Evolutionary conservation across 768 basidiomycete genomes (phyloP).

Genomic region (Tephrocybe sp.): DNA sequence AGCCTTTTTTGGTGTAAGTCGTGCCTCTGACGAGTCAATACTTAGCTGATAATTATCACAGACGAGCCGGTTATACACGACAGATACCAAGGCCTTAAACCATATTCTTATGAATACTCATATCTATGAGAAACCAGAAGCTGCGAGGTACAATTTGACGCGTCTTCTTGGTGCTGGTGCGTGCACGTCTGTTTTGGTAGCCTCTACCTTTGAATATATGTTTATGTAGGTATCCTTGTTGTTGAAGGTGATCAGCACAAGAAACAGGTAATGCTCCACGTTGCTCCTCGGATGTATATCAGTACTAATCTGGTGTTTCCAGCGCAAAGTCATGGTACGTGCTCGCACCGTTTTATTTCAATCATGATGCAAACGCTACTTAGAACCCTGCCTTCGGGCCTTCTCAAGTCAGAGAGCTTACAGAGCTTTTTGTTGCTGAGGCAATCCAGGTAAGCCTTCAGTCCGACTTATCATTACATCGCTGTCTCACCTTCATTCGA

Average conservation of each 20-base stretch:
- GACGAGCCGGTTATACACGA: slow-evolving; percentile 12
- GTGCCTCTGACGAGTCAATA: slow-evolving; percentile 43
- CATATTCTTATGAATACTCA: slow-evolving; percentile 61
- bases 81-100: slow-evolving; percentile 47
- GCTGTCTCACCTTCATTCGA: not conserved
- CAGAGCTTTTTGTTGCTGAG: slow-evolving; percentile 58
- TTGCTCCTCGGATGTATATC: not conserved
- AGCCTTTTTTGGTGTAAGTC: slow-evolving; percentile 43
- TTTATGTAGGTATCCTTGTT: slow-evolving; percentile 45
- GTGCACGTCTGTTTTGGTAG: not conserved
- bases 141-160: slow-evolving; percentile 34
- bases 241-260: slow-evolving; percentile 49
- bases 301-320: not conserved
- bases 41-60: slow-evolving; percentile 34
- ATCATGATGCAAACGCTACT: not conserved
- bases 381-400: slow-evolving; percentile 71
- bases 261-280: slow-evolving; percentile 33
- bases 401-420: slow-evolving; percentile 56
- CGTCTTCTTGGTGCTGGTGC: slow-evolving; percentile 44
- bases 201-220: not conserved
- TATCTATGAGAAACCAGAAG: slow-evolving; percentile 56
- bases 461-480: not conserved
- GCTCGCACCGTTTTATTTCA: not conserved
- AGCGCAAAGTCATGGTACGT: slow-evolving; percentile 47
- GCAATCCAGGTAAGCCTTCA: slow-evolving; percentile 52